Percentiles rank a stretch among this genome's conserved stretches.
Conservation (phyloP, 2,329 filamentous ascomycete genomes). For the Neofusicoccum ribis region DNA sequence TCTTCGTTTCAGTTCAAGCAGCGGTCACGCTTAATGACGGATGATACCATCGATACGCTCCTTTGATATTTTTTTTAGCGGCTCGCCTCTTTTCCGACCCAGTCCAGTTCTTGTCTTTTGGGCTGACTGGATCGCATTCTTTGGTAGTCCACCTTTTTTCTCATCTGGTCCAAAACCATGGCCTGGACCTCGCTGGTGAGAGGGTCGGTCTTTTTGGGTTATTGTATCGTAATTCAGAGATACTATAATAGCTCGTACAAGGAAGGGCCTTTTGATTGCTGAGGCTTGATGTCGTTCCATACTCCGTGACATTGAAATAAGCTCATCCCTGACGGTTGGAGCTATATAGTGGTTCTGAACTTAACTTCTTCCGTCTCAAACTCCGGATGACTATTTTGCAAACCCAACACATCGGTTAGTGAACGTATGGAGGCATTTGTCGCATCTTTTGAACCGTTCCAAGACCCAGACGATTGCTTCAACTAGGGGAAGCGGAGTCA, state of each 20-base stretch:
- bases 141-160: neutral
- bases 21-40: slow-evolving; percentile 21
- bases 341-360: no score
- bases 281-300: neutral
- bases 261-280: neutral
- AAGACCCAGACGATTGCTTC: no score
- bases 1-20: slow-evolving; percentile 15
- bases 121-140: slow-evolving; percentile 1
- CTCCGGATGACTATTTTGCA: no score
- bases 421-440: no score
- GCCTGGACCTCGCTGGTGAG: slow-evolving; percentile 12
- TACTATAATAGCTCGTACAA: neutral
- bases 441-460: no score
- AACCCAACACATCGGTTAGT: no score
- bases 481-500: no score
- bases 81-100: slow-evolving; percentile 7
- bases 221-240: slow-evolving; percentile 9
- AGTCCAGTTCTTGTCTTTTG: neutral
- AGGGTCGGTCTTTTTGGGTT: slow-evolving; percentile 9
- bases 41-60: slow-evolving; percentile 21
- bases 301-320: neutral
- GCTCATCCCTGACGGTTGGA: no score
- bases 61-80: slow-evolving; percentile 6
- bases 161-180: neutral
- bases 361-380: no score